A percentile compares a stretch with the other conserved stretches of the same genome.
Conservation (phyloP, 2,329 filamentous ascomycete genomes). For the Colletotrichum limetticola region DNA sequence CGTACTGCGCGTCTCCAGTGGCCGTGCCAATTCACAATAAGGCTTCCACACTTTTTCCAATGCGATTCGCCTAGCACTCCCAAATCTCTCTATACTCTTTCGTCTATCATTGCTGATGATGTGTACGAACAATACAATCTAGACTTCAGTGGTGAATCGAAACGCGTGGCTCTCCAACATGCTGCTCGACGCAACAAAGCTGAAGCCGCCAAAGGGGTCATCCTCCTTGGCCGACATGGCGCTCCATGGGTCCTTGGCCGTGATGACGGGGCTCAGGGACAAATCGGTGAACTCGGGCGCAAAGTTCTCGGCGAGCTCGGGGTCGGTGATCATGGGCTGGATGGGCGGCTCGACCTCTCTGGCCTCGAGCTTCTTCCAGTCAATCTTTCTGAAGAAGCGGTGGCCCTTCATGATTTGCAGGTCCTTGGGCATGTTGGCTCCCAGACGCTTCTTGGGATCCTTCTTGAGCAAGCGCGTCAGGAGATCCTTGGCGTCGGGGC, state of each 20-base stretch:
- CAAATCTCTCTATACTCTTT: background rate
- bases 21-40: background rate
- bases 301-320: constrained; percentile 97
- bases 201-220: constrained; percentile 72
- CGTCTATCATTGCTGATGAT: background rate
- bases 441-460: constrained; percentile 90
- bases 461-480: constrained; percentile 91
- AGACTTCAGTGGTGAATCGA: constrained; percentile 37
- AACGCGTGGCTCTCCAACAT: constrained; percentile 62
- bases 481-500: constrained; percentile 92
- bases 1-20: background rate
- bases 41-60: constrained; percentile 15
- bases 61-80: background rate
- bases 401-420: constrained; percentile 88
- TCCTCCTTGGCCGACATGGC: constrained; percentile 45
- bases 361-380: constrained; percentile 88
- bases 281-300: constrained; percentile 90
- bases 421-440: constrained; percentile 89
- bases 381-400: constrained; percentile 95
- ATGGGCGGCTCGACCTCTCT: constrained; percentile 91
- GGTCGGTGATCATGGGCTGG: constrained; percentile 92
- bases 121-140: background rate
- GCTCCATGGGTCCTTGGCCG: constrained; percentile 54
- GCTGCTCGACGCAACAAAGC: constrained; percentile 70
- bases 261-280: constrained; percentile 78